These are phyloP conservation scores for Escovopsis sp. DNA, from an alignment of 2,329 filamentous ascomycete genomes.

Conservation along the genomic window DNA sequence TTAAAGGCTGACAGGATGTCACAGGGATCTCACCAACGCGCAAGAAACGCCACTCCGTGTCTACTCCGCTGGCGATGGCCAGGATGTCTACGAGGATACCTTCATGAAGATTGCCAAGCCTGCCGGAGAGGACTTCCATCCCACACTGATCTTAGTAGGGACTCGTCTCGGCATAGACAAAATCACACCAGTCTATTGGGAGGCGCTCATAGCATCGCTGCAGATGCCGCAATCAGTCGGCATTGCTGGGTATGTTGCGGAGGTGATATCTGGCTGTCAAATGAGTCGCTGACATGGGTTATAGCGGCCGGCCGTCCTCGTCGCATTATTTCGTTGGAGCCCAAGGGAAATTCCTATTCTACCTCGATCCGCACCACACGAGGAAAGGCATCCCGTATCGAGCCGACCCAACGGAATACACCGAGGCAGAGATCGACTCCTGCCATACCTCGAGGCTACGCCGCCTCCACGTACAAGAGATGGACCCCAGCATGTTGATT, in stretches of 20 bases:
- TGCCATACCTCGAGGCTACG: slow-evolving; percentile 81
- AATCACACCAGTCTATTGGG: slow-evolving; percentile 88
- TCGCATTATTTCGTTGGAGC: slow-evolving; percentile 52
- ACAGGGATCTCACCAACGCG: slow-evolving; percentile 58
- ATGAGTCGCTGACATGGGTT: too few relatives aligned
- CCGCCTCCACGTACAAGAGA: slow-evolving; percentile 70
- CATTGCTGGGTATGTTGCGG: slow-evolving; percentile 63
- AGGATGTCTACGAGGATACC: slow-evolving; percentile 84
- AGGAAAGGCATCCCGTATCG: slow-evolving; percentile 56
- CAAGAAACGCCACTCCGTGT: slow-evolving; percentile 55
- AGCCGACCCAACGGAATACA: slow-evolving; percentile 41
- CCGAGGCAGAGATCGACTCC: slow-evolving; percentile 58
- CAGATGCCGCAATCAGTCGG: slow-evolving; percentile 89
- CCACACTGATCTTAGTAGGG: slow-evolving; percentile 78
- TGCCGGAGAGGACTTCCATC: slow-evolving; percentile 52
- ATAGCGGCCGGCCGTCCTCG: slow-evolving; percentile 77
- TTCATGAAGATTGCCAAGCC: slow-evolving; percentile 66
- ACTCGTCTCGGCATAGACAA: slow-evolving; percentile 87
- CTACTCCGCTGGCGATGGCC: slow-evolving; percentile 78
- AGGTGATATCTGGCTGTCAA: not conserved
- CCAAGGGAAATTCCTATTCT: slow-evolving; percentile 69
- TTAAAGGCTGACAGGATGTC: not conserved
- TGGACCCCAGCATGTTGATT: slow-evolving; percentile 97
- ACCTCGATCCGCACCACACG: slow-evolving; percentile 86
- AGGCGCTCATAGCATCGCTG: slow-evolving; percentile 71